Base-by-base conservation (phyloP, 1,284 basidiomycete genomes). In the Apiotrichum gracile region DNA sequence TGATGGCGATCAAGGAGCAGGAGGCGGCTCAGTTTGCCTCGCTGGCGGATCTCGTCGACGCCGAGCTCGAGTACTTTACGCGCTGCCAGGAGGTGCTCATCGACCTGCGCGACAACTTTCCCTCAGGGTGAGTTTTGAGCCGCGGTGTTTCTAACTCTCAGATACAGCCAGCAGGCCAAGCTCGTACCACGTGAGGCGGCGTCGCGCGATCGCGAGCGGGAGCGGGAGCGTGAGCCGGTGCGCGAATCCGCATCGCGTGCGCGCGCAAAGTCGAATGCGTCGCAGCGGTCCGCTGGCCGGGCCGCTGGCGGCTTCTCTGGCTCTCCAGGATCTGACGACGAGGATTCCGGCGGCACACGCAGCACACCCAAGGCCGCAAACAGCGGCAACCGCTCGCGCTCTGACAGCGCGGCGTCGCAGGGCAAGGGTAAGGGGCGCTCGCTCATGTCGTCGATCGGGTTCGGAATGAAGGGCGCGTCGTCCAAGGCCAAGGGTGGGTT, bases 1-100 rank as follows among this genome's bases (percentile, higher is more conserved):
- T 91, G 80, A 79, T 82, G 49, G 78, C 77, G 0, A 85, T 93
- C 44, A 86, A 89, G 67, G 83, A 88, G 61, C 83, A 84, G 50
- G 88, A 91, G 66, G 77, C 82, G 34, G 74, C 78, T 31, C 85
- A 88, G 62, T 78, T 85, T 44, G 58, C 51, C 21, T 86, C 86
- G 37, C 77, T 93, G 24, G 81, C 81, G 2, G 74, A 75, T 9
- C 80, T 91, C 61, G 74, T 93, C 34, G 84, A 89, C 43, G 73
- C 82, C 16, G 85, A 92, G 66, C 73, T 85, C 49, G 82, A 83
- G 44, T 91, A 83, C 65, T 83, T 83, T n/a, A 79, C 81, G 53
- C 80, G 85, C 53, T 87, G 87, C 62, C 73, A 83, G 21, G 82
- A 84, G 13, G 81, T 87, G 8, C 70, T 92, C 61, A 79, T 80